phyloP scores from a whole-genome alignment of 306 rosid species.

The Albizia julibrissin region DNA sequence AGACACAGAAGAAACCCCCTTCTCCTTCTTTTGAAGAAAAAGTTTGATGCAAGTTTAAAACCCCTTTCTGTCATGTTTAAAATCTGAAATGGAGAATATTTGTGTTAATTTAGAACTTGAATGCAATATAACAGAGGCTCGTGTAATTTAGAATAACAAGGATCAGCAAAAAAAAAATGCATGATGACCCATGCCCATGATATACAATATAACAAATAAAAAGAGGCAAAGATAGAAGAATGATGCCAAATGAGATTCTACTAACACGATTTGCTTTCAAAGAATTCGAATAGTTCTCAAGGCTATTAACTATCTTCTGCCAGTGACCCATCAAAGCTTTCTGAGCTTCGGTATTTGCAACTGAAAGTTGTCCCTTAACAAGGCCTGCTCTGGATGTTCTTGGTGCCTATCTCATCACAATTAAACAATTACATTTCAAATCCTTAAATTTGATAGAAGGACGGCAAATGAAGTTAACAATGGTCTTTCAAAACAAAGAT shows the following conservation, averaged over 20 bases:
- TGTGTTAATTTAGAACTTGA: slow-evolving; percentile 16
- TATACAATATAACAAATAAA: neutral
- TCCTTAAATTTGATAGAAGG: slow-evolving; percentile 15
- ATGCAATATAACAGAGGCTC: neutral
- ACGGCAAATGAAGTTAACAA: slow-evolving; percentile 14
- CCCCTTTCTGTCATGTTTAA: neutral
- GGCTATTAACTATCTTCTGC: slow-evolving; percentile 95
- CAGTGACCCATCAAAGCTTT: slow-evolving; percentile 88
- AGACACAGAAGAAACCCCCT: slow-evolving; percentile 1
- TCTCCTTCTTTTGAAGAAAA: neutral
- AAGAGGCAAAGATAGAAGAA: slow-evolving; percentile 29
- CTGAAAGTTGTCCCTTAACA: slow-evolving; percentile 85
- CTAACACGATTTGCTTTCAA: slow-evolving; percentile 88
- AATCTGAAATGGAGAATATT: slow-evolving; percentile 18
- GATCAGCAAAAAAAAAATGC: slow-evolving; percentile 1
- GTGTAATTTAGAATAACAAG: slow-evolving; percentile 9
- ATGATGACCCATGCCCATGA: neutral
- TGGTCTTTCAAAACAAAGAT: slow-evolving; percentile 16
- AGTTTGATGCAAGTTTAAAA: neutral
- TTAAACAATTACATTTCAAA: slow-evolving; percentile 34
- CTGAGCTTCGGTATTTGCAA: slow-evolving; percentile 81
- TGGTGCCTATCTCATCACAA: slow-evolving; percentile 67
- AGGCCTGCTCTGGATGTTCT: slow-evolving; percentile 92
- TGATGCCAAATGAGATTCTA: slow-evolving; percentile 24
- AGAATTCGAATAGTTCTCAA: slow-evolving; percentile 69